Conservation (phyloP, 257 asterid species). For the Ocimum tenuiflorum region DNA sequence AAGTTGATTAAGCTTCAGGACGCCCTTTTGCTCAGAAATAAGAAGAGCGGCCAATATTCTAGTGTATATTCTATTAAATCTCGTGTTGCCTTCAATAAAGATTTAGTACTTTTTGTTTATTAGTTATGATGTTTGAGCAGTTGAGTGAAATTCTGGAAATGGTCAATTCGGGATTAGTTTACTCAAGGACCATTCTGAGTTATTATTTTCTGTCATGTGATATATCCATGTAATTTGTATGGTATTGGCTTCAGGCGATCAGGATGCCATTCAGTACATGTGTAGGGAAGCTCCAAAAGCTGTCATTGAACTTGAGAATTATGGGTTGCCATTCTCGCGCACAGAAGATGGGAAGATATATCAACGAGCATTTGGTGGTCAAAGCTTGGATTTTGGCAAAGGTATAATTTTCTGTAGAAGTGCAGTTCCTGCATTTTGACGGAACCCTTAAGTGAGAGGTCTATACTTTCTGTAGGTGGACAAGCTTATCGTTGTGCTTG, state of each 20-base stretch:
- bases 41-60: neutral
- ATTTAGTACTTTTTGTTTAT: neutral
- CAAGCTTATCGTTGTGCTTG: slow-evolving; percentile 99
- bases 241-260: slow-evolving; percentile 56
- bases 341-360: slow-evolving; percentile 96
- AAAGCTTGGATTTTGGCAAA: slow-evolving; percentile 89
- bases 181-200: neutral
- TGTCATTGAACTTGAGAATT: slow-evolving; percentile 85
- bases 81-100: neutral
- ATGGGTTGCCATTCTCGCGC: slow-evolving; percentile 90
- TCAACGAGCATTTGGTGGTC: slow-evolving; percentile 99
- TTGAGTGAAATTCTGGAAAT: neutral
- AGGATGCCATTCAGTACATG: slow-evolving; percentile 94
- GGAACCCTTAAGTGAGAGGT: neutral
- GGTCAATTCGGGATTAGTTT: neutral
- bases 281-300: slow-evolving; percentile 95
- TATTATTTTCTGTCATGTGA: neutral
- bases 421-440: neutral
- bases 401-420: slow-evolving; percentile 33
- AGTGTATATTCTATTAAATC: neutral
- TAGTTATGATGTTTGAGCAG: neutral
- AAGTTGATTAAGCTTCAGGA: neutral
- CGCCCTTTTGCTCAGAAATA: neutral
- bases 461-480: slow-evolving; percentile 53
- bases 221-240: slow-evolving; percentile 10